Percentiles rank a stretch among this genome's conserved stretches.
Conservation (phyloP, 352 stramenopile genomes). For the Pythium phragmitis region DNA sequence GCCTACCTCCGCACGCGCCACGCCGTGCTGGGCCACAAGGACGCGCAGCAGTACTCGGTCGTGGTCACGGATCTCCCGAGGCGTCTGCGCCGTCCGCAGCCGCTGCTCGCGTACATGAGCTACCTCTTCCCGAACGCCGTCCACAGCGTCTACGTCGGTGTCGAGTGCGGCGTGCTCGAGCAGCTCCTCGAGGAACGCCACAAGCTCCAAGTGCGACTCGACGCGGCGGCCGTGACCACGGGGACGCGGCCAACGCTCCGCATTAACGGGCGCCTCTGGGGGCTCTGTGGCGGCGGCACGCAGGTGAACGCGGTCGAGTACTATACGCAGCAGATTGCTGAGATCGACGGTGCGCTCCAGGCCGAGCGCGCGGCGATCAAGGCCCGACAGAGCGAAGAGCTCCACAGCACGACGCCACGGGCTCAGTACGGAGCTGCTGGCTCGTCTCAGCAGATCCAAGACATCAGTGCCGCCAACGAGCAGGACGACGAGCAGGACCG, state of each 20-base stretch:
- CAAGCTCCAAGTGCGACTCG: slow-evolving; percentile 48
- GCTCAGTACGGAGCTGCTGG: slow-evolving; percentile 20
- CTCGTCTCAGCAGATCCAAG: neutral
- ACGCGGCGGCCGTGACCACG: slow-evolving; percentile 31
- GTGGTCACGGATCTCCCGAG: slow-evolving; percentile 65
- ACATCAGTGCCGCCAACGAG: slow-evolving; percentile 20
- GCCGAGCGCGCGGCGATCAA: slow-evolving; percentile 48
- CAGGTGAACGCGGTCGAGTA: slow-evolving; percentile 65
- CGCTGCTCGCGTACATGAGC: slow-evolving; percentile 62
- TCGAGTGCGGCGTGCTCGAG: slow-evolving; percentile 65
- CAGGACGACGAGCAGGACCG: slow-evolving; percentile 17
- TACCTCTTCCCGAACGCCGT: slow-evolving; percentile 65
- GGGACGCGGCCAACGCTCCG: slow-evolving; percentile 32
- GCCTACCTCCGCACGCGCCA: slow-evolving; percentile 61
- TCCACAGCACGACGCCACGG: neutral
- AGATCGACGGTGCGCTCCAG: slow-evolving; percentile 51
- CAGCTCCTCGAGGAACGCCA: slow-evolving; percentile 52
- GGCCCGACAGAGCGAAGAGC: slow-evolving; percentile 42
- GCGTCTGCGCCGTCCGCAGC: slow-evolving; percentile 50
- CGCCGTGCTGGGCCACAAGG: slow-evolving; percentile 56
- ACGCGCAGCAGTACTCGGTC: slow-evolving; percentile 72
- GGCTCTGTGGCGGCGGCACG: slow-evolving; percentile 42
- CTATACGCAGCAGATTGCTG: slow-evolving; percentile 47
- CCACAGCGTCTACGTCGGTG: slow-evolving; percentile 66
- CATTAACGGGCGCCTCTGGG: slow-evolving; percentile 42